These are phyloP conservation scores for Puccinia coronata DNA, from an alignment of 1,284 basidiomycete genomes.

Conservation along the genomic window DNA sequence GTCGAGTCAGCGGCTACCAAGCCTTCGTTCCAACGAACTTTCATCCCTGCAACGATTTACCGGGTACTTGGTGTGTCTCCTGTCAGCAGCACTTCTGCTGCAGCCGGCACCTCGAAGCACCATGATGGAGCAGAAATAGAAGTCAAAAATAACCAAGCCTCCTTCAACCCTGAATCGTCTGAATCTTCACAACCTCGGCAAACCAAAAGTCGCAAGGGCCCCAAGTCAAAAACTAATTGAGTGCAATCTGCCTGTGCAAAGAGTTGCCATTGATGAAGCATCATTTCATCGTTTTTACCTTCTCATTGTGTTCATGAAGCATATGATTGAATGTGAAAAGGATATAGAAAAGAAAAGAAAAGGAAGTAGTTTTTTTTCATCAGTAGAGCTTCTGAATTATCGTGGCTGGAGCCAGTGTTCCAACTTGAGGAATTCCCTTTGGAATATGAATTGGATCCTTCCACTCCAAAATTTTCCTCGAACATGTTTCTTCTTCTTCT, in stretches of 20 bases:
- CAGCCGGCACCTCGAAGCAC: neutral
- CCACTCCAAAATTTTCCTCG: no score
- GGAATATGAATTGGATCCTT: no score
- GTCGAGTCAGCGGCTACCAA: conserved; percentile 51
- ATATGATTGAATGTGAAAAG: conserved; percentile 1
- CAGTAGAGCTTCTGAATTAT: neutral
- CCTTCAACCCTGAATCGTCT: neutral
- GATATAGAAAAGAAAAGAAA: neutral
- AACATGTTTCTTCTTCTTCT: no score
- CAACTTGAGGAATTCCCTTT: no score
- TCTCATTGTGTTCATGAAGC: neutral
- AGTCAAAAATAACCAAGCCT: neutral
- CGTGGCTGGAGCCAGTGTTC: neutral
- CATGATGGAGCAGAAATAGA: neutral
- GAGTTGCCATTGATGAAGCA: no score
- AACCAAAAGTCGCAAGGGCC: conserved; percentile 17
- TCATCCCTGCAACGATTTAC: conserved; percentile 50
- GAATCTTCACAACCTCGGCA: neutral
- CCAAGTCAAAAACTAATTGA: conserved; percentile 35
- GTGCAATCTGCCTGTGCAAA: neutral
- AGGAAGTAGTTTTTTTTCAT: neutral
- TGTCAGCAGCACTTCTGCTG: neutral
- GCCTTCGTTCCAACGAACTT: conserved; percentile 51
- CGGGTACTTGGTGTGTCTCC: neutral
- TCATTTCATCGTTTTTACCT: neutral